Percentiles rank a stretch among this genome's conserved stretches.
Conservation (phyloP, 768 basidiomycete genomes). For the Russula sp. region DNA sequence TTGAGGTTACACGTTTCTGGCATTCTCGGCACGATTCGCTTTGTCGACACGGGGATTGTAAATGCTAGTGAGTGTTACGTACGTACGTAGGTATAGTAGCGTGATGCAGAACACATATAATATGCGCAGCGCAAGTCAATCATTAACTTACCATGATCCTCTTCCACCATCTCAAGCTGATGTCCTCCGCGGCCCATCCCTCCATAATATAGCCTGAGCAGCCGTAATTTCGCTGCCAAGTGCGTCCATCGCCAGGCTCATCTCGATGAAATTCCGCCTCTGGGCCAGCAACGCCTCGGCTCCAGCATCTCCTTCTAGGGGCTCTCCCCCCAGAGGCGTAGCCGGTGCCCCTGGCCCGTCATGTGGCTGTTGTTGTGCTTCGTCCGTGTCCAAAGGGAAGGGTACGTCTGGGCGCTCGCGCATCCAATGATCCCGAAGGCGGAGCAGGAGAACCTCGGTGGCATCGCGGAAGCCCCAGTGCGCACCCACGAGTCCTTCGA, state of each 20-base stretch:
- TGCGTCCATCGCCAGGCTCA: constrained; percentile 14
- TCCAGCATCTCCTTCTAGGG: background rate
- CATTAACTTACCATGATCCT: background rate
- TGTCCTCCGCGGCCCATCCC: background rate
- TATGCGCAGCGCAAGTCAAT: background rate
- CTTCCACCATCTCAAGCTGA: background rate
- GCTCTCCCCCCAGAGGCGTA: background rate
- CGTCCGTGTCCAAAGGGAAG: constrained; percentile 22
- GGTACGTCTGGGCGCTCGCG: constrained; percentile 24
- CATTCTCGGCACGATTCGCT: background rate
- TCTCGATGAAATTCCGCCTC: constrained; percentile 13
- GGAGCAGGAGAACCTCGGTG: constrained; percentile 24
- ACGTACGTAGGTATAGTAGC: background rate
- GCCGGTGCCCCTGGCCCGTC: background rate
- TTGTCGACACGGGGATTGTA: background rate
- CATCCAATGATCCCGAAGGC: constrained; percentile 26
- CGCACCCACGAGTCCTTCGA: constrained; percentile 26
- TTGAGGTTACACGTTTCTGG: background rate
- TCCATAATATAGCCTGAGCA: background rate
- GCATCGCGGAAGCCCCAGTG: constrained; percentile 27
- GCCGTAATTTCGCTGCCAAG: constrained; percentile 7
- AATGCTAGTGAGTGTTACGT: background rate
- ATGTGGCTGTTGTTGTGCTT: background rate
- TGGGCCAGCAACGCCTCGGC: background rate
- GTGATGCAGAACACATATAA: background rate